Evolutionary conservation across 2,329 filamentous ascomycete species (phyloP), one percentile per base, ranked within the genome.

Genomic region (Stemphylium vesicarium): DNA sequence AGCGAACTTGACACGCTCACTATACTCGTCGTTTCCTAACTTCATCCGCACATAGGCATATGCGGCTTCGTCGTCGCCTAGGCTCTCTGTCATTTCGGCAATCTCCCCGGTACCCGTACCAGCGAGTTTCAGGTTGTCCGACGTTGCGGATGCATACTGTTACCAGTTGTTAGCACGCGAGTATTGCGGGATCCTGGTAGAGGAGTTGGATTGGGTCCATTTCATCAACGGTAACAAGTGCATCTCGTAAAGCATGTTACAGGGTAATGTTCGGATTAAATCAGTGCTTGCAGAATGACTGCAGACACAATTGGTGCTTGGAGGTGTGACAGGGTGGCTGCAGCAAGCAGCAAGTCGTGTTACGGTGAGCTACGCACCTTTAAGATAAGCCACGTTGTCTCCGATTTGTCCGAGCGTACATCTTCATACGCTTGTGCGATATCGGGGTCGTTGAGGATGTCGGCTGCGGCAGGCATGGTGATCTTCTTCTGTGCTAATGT

Each of bases 21-120:
- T 85, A 79, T 90, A 88, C 61, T 84, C 84, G 73, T 90, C 87
- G 77, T 89, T 90, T 70, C 86, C 86, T 73, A 90, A 85, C 78
- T 89, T 85, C 68, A 73, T 65, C 22, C 71, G 53, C 37, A 74
- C 66, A 77, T 89, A 89, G 50, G 80, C 86, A 77, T 88, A 89
- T 73, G 87, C 84, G 50, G 86, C 86, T 75, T 87, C 81, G 32
- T 70, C 68, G 67, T 85, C 80, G 71, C 86, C 85, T 10, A 90
- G 78, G 59, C 79, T 75, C 29, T 66, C 67, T n/a, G 80, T 77
- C 57, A 89, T 79, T 76, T 88, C 86, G 8, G 75, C 55, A 11
- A 89, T 78, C 11, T 86, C 86, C 46, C 87, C 87, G 2, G 74
- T 80, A 50, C 87, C 88, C 24, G 85, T 88, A 53, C 75, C 75